Evolutionary conservation across 2,329 filamentous ascomycete species (phyloP), one percentile per base, ranked within the genome.

Genomic region (Ambrosiella xylebori): DNA sequence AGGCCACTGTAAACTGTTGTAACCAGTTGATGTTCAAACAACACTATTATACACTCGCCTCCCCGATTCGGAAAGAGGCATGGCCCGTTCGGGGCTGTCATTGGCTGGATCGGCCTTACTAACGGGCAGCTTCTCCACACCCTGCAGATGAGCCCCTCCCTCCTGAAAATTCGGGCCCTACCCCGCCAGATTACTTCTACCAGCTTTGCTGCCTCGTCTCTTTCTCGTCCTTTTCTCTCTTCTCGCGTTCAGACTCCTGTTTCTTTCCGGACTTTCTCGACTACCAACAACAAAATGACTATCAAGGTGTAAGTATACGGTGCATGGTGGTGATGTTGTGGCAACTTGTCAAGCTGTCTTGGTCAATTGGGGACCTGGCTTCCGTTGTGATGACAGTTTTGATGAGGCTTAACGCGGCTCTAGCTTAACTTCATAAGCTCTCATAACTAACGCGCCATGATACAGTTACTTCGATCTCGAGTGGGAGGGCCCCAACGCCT

Each of bases 391-490:
- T 47, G 44, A 11, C 49, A 19, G 35, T 13, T 37, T 9, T 53
- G 35, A 8, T 53, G 11, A n/a, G 12, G 35, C 11, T 53, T n/a
- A 27, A 4, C 27, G 27, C 27, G 27, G 27, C 27, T 27, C 27
- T 27, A 27, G 27, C 27, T 27, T 27, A 27, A 27, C 27, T 27
- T 27, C 27, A 27, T 27, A 27, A 27, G 4, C 27, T 27, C 3
- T 27, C 27, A 5, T 27, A 49, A 47, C 35, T 57, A 49, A 57
- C 55, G 55, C 55, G 55, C 51, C 36, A 54, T 47, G 51, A 15
- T 56, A 60, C 61, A 81, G 78, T 67, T 87, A 74, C 76, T 89
- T 91, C 75, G 84, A 90, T 63, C 68, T 85, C 62, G 69, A 76
- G 69, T 88, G 84, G 85, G 76, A 81, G 68, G 86, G 85, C 77